A percentile compares a stretch with the other conserved stretches of the same genome.
These are phyloP conservation scores for Mycena alexandri DNA, from an alignment of 768 basidiomycete genomes.

Conservation along the genomic window DNA sequence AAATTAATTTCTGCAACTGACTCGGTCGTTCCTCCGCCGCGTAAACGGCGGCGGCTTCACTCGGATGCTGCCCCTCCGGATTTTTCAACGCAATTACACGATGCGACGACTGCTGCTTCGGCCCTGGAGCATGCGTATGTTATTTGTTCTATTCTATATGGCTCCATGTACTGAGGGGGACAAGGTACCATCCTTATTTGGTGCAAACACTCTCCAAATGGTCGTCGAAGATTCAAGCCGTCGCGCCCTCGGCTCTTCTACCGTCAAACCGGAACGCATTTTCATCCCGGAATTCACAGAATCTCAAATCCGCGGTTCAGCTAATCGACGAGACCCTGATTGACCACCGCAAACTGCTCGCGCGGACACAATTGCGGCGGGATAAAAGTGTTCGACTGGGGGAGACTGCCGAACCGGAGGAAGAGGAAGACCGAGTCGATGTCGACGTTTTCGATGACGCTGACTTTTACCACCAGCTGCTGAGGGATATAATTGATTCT, in stretches of 20 bases:
- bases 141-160: neutral
- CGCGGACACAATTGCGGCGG: constrained; percentile 71
- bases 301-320: constrained; percentile 74
- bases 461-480: constrained; percentile 93
- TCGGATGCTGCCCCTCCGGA: constrained; percentile 46
- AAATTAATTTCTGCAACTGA: constrained; percentile 62
- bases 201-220: constrained; percentile 90
- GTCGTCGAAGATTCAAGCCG: constrained; percentile 96
- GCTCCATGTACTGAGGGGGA: constrained; percentile 15
- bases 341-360: constrained; percentile 69
- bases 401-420: constrained; percentile 47
- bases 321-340: constrained; percentile 81
- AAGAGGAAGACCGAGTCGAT: constrained; percentile 51
- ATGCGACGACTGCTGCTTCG: constrained; percentile 56
- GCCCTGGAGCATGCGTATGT: constrained; percentile 69
- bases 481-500: constrained; percentile 92
- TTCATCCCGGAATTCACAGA: constrained; percentile 65
- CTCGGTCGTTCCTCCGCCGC: constrained; percentile 60
- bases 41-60: constrained; percentile 67
- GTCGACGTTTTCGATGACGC: constrained; percentile 84
- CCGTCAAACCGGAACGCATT: constrained; percentile 81
- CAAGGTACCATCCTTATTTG: constrained; percentile 76
- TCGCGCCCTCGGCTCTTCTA: constrained; percentile 81
- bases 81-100: constrained; percentile 54
- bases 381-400: constrained; percentile 62